Evolutionary conservation across 2,329 filamentous ascomycete genomes (phyloP).

Genomic region (Xylariaceae sp.): DNA sequence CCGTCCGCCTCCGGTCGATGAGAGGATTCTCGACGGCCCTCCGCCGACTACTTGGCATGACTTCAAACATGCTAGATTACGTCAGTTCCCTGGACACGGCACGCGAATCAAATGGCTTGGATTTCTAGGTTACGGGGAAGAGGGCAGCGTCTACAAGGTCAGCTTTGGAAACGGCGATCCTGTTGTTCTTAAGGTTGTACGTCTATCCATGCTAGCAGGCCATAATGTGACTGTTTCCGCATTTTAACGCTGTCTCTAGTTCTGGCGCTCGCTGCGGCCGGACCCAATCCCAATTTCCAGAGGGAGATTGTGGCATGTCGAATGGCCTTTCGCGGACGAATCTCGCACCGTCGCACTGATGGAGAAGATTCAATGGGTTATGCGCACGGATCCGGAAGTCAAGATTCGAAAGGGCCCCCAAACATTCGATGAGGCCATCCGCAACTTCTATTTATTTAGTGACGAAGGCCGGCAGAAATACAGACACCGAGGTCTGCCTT

Average conservation of each 20-base stretch:
- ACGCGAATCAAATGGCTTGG: background rate
- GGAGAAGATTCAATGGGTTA: slow-evolving; percentile 7
- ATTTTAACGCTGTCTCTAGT: too few relatives aligned
- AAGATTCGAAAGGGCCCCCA: slow-evolving; percentile 3
- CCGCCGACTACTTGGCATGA: slow-evolving; percentile 2
- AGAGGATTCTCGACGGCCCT: slow-evolving; percentile 3
- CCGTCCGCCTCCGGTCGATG: slow-evolving; percentile 6
- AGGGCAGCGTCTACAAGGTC: background rate
- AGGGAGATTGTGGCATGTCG: background rate
- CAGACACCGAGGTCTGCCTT: background rate
- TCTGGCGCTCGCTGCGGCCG: too few relatives aligned
- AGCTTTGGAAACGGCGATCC: background rate
- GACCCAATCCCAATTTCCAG: too few relatives aligned
- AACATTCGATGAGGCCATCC: background rate
- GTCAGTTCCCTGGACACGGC: slow-evolving; percentile 1
- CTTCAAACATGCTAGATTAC: slow-evolving; percentile 7
- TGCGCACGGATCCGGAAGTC: background rate
- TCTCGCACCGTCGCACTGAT: slow-evolving; percentile 3
- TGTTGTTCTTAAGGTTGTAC: slow-evolving; percentile 5
- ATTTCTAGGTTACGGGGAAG: background rate
- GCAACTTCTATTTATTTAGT: background rate
- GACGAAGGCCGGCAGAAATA: background rate
- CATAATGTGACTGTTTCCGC: too few relatives aligned
- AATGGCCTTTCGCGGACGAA: slow-evolving; percentile 5
- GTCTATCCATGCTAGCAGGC: background rate